These are phyloP conservation scores for Magnaporthales sp. DNA, from an alignment of 2,329 filamentous ascomycete genomes.

Conservation along the genomic window DNA sequence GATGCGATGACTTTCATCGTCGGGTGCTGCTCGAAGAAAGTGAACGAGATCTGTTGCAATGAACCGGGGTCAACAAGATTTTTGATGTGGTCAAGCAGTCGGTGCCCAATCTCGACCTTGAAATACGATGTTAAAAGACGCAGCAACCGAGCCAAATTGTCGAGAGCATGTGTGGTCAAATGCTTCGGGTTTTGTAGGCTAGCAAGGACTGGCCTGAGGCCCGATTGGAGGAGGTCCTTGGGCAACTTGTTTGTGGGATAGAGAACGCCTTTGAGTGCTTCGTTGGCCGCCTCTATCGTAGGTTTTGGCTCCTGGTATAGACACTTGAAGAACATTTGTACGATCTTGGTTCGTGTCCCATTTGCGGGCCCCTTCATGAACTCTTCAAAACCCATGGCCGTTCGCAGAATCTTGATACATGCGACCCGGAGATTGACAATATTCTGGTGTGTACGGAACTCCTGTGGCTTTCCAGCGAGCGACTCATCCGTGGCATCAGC, in stretches of 20 bases:
- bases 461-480: conserved; percentile 81
- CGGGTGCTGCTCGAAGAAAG: conserved; percentile 82
- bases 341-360: conserved; percentile 61
- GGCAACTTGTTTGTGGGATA: conserved; percentile 85
- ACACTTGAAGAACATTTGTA: conserved; percentile 96
- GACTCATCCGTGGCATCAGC: conserved; percentile 93
- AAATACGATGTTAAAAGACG: conserved; percentile 96
- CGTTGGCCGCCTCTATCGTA: conserved; percentile 89
- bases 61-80: conserved; percentile 72
- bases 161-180: conserved; percentile 78
- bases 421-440: conserved; percentile 89
- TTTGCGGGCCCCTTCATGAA: conserved; percentile 71
- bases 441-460: conserved; percentile 90
- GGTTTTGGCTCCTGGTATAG: conserved; percentile 88
- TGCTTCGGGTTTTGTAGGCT: conserved; percentile 92
- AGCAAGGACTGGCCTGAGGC: conserved; percentile 87
- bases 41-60: conserved; percentile 88
- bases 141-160: conserved; percentile 81
- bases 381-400: conserved; percentile 86
- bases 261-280: conserved; percentile 79
- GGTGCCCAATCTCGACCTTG: conserved; percentile 92
- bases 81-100: conserved; percentile 90
- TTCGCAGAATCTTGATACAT: conserved; percentile 86
- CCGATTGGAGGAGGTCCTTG: conserved; percentile 90
- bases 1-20: conserved; percentile 93